A percentile compares a stretch with the other conserved stretches of the same genome.
Conservation (phyloP, 2,329 filamentous ascomycete species). For the Fusarium buxicola region DNA sequence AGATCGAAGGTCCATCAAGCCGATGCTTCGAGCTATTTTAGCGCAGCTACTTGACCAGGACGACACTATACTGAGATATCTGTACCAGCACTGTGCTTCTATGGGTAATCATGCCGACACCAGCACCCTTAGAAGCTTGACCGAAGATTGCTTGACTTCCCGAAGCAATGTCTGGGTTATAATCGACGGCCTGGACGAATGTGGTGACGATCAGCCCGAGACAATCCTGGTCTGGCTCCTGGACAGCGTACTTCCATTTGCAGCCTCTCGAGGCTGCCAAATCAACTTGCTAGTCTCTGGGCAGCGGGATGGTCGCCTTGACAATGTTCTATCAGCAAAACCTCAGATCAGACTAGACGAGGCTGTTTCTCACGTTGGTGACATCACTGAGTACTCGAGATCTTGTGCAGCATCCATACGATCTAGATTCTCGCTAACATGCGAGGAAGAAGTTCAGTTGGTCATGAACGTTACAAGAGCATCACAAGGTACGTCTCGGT, state of each 20-base stretch:
- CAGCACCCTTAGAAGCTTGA: accelerated
- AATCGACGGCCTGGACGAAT: neutral
- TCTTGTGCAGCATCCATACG: accelerated
- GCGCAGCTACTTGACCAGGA: accelerated
- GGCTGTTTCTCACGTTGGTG: accelerated
- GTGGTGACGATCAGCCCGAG: accelerated
- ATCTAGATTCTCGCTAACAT: accelerated
- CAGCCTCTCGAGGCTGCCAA: accelerated
- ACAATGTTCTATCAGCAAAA: accelerated
- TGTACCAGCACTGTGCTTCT: accelerated
- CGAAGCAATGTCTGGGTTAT: accelerated
- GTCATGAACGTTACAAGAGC: accelerated
- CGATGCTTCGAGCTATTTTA: accelerated
- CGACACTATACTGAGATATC: accelerated
- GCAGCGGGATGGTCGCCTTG: neutral
- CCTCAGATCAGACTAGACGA: neutral
- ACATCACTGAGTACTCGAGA: neutral
- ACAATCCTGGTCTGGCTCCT: accelerated
- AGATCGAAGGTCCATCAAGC: accelerated
- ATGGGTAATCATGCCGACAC: accelerated
- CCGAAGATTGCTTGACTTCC: accelerated
- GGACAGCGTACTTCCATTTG: accelerated
- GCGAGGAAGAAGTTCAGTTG: accelerated
- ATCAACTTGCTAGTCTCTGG: neutral
- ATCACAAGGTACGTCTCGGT: neutral